Conservation (phyloP, 352 stramenopile species). For the Discostella stelligera region DNA sequence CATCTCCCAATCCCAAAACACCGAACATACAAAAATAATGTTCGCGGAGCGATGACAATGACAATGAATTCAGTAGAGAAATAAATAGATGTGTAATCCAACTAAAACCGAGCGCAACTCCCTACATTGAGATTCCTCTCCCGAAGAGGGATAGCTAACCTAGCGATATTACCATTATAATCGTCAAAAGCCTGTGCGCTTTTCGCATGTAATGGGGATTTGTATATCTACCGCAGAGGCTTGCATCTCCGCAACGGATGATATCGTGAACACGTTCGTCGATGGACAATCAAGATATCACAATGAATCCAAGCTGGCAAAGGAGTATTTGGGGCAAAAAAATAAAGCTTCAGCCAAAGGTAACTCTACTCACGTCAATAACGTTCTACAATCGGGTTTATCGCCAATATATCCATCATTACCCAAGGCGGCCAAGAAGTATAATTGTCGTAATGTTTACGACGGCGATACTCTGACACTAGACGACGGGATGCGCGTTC, state of each 20-base stretch:
- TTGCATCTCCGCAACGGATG: constrained; percentile 26
- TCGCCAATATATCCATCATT: constrained; percentile 55
- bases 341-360: not conserved
- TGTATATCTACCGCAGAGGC: constrained; percentile 21
- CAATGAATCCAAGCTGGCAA: constrained; percentile 38
- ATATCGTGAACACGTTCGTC: constrained; percentile 38
- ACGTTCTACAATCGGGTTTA: constrained; percentile 35
- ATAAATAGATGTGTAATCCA: too few species aligned
- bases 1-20: too few species aligned
- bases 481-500: constrained; percentile 53
- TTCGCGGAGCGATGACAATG: too few species aligned
- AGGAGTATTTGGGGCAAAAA: constrained; percentile 27
- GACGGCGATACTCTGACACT: constrained; percentile 78
- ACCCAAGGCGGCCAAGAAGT: constrained; percentile 47
- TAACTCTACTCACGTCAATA: constrained; percentile 16
- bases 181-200: too few species aligned
- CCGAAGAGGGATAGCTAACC: too few species aligned
- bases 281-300: constrained; percentile 40
- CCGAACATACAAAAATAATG: too few species aligned
- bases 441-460: constrained; percentile 65
- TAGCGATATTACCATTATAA: too few species aligned
- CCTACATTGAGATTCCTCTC: too few species aligned
- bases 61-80: too few species aligned
- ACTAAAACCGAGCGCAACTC: too few species aligned
- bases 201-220: constrained; percentile 3